Base-by-base conservation (phyloP, 164 flowering plant species). In the Taxillus chinensis region DNA sequence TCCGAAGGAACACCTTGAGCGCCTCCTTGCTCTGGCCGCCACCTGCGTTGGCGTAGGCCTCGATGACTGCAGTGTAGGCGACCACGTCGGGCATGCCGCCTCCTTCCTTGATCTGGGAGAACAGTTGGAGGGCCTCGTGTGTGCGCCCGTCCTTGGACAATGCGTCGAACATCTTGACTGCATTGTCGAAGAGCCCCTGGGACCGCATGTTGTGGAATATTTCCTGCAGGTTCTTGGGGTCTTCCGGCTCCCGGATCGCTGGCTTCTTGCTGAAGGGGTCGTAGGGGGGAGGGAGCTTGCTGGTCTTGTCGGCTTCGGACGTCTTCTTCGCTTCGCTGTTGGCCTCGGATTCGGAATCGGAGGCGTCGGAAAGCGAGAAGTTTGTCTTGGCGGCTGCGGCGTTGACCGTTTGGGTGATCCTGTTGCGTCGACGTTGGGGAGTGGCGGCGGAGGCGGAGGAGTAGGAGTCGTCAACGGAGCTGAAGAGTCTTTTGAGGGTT, bases 121-220 rank as follows among this genome's bases (percentile, higher is more conserved):
- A 86, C 42, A 90, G 79, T 62, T 83, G 82, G 56, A 88, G 39
- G 27, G 98, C 97, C 51, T 92, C 97, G 67, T 92, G 98, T 51
- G 98, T 88, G 10, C 82, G 77, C 0, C 97, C 96, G 46, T 88
- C 86, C 61, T 84, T 84, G 15, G 97, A 86, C 87, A 92, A 80
- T 64, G 79, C 92, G 77, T 90, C 97, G 82, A 92, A 87, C 97
- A 90, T 88, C 83, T 92, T 88, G 73, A 78, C 86, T 52, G 98
- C 97, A 63, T 73, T 72, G 63, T 77, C 62, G 15, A 72, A 61
- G 27, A 92, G 79, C 8, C 96, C 89, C 0, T 81, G 88, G 0
- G 75, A 60, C 37, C 83, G 70, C 82, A 88, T 81, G 43, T 83
- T 76, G 68, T 85, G 88, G 76, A 92, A 92, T 27, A 87, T 75